Conservation (phyloP, 1,139 yeast genomes). For the Blastobotrys aristatus region DNA sequence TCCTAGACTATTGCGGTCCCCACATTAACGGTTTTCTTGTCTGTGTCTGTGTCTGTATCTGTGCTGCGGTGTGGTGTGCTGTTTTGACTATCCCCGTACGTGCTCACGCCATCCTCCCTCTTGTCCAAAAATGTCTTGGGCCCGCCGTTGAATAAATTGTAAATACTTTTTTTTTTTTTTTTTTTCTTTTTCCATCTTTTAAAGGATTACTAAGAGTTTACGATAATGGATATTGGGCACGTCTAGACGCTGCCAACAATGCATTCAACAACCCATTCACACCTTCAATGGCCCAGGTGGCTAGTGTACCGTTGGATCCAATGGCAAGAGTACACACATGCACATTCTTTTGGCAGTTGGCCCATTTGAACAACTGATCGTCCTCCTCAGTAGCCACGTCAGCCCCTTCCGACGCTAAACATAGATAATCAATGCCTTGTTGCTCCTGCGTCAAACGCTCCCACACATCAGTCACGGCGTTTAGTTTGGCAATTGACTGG, state of each 20-base stretch:
- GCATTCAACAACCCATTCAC: conserved; percentile 61
- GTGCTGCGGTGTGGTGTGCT: too few relatives aligned
- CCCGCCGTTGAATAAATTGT: too few relatives aligned
- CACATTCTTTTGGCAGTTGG: conserved; percentile 34
- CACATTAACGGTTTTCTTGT: too few relatives aligned
- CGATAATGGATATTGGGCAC: too few relatives aligned
- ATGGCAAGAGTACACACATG: conserved; percentile 57
- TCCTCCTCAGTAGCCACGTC: conserved; percentile 46
- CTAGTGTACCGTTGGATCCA: conserved; percentile 52
- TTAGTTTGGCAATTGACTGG: conserved; percentile 21
- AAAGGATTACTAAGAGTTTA: too few relatives aligned
- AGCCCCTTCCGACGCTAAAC: conserved; percentile 57
- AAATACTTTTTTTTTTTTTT: too few relatives aligned
- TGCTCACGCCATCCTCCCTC: too few relatives aligned
- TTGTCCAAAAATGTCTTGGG: too few relatives aligned
- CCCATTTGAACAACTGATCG: conserved; percentile 63
- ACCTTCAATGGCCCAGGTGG: conserved; percentile 68
- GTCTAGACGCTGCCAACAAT: conserved; percentile 9
- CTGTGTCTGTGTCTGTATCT: too few relatives aligned
- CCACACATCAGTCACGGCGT: conserved; percentile 26
- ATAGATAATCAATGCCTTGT: conserved; percentile 18
- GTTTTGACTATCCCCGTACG: too few relatives aligned
- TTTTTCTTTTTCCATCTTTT: too few relatives aligned
- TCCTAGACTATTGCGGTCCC: too few relatives aligned
- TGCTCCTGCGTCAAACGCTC: conserved; percentile 8